Evolutionary conservation across 805 yeast genomes (phyloP).

Genomic region (Zygotorulaspora danielsina): DNA sequence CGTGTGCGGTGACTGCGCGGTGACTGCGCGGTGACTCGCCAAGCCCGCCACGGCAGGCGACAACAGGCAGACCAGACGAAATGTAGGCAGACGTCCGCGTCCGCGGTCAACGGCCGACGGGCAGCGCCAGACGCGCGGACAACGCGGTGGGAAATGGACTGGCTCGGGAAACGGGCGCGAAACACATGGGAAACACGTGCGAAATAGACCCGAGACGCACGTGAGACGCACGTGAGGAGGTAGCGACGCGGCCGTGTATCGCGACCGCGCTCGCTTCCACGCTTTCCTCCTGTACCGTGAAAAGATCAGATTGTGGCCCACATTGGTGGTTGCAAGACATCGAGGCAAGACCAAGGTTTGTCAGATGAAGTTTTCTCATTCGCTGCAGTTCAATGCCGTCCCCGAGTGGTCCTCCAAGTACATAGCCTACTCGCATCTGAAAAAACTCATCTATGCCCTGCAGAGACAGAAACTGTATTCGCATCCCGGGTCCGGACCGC

Average conservation of each 20-base stretch:
- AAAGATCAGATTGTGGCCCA: background rate
- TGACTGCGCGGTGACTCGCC: too few relatives aligned
- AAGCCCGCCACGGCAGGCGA: too few relatives aligned
- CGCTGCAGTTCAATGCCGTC: conserved; percentile 93
- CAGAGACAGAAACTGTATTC: conserved; percentile 56
- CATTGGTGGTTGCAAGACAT: too few relatives aligned
- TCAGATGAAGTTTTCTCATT: conserved; percentile 97
- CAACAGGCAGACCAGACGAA: too few relatives aligned
- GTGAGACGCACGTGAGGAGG: background rate
- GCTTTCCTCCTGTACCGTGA: background rate
- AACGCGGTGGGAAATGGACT: background rate
- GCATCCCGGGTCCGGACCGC: conserved; percentile 20
- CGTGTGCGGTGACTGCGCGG: too few relatives aligned
- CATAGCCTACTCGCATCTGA: conserved; percentile 82
- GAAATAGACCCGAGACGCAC: background rate
- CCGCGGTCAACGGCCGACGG: too few relatives aligned
- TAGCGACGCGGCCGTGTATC: background rate
- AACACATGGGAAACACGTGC: background rate
- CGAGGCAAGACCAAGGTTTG: too few relatives aligned
- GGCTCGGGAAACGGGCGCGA: too few relatives aligned
- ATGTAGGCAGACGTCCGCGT: conserved; percentile 1
- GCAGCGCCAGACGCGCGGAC: background rate
- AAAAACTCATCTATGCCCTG: conserved; percentile 75
- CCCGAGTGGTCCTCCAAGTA: conserved; percentile 97
- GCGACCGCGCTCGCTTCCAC: background rate